Conservation (phyloP, 345 rosid species). For the Heritiera littoralis region DNA sequence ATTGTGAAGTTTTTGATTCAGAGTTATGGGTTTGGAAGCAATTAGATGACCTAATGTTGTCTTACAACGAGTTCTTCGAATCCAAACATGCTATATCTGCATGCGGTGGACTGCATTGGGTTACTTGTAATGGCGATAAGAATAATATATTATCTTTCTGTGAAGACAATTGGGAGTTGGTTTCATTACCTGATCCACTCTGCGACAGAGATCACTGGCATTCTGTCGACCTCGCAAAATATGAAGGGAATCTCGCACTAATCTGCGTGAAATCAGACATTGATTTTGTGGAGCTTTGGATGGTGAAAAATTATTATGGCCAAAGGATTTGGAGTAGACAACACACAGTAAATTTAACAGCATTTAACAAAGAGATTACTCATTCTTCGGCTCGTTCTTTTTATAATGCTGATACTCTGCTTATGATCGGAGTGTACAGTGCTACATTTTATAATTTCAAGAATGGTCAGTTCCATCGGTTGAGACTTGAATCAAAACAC, state of each 20-base stretch:
- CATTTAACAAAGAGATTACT: not conserved
- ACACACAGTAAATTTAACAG: not conserved
- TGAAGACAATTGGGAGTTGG: not conserved
- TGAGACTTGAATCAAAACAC: not conserved
- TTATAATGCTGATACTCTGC: not conserved
- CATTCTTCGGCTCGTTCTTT: not conserved
- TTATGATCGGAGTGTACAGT: not conserved
- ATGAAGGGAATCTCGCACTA: not conserved
- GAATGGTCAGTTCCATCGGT: not conserved
- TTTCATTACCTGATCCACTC: not conserved
- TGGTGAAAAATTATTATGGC: not conserved
- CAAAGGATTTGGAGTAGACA: not conserved
- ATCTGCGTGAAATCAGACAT: not conserved
- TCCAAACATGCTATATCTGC: not conserved
- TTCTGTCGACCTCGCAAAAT: not conserved
- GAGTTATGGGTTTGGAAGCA: conserved; percentile 17
- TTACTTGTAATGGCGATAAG: not conserved
- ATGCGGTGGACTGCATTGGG: not conserved
- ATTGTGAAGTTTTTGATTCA: conserved; percentile 20
- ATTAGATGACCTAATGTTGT: not conserved
- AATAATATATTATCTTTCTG: not conserved
- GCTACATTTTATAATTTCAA: not conserved
- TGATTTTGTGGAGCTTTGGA: not conserved
- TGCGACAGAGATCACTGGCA: not conserved
- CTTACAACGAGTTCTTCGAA: not conserved